Evolutionary conservation across 179 eudicot species (phyloP), one percentile per base, ranked within the genome.

Genomic region (Gypsophila paniculata): DNA sequence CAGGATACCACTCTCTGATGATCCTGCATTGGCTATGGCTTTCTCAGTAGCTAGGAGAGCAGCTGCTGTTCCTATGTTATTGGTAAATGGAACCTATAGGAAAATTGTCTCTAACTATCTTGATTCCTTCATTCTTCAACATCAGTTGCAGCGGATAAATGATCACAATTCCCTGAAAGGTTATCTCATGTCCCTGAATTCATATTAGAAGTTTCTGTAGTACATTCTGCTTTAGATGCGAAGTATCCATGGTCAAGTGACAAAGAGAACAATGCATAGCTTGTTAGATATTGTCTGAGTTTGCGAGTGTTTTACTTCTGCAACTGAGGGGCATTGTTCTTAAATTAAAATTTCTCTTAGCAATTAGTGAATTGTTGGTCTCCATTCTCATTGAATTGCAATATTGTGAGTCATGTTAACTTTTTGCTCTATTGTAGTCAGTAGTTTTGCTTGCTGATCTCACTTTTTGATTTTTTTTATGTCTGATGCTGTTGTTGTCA

Each of bases 11-110:
- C 90, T 93, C 53, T 89, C 98, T 0, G 96, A 93, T 48, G 98
- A 93, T 81, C 91, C 98, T 82, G 90, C 98, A 74, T 79, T 93
- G 84, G 97, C 98, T 48, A 93, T 93, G 97, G 97, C 98, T 69
- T 91, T 91, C 84, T 93, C 98, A 65, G 97, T 91, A 65, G 86
- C 98, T 54, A 85, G 96, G 57, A 84, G 96, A 81, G 96, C 98
- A 72, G 89, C 98, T 71, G 96, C 96, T 71, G 96, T 91, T 46
- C 97, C 98, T 5, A 73, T 85, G 83, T 82, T 93, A 80, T 87
- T 88, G 68, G 97, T 93, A 59, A 93, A 93, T 74, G 98, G 98
- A 73, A 91, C 97, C 38, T 91, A 86, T 72, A 86, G 85, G 72
- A 91, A 80, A 73, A 85, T 89, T 73, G 87, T 91, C 36, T 87